phyloP scores from a whole-genome alignment of 2,329 filamentous ascomycete species.

The Fusarium sp. region DNA sequence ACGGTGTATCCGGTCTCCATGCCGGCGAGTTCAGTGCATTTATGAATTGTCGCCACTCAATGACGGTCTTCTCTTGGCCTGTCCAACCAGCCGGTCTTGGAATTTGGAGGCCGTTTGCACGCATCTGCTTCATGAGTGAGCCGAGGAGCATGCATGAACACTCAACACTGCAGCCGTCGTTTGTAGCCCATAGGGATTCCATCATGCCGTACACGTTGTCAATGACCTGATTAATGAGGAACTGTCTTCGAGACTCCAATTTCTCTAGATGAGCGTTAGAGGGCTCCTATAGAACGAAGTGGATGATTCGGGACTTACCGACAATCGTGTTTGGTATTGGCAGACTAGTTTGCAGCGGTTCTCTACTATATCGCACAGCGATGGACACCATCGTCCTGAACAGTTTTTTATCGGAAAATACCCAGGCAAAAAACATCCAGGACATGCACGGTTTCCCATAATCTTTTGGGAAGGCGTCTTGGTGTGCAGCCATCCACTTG shows the following conservation, averaged over 20 bases:
- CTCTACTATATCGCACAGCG: neutral
- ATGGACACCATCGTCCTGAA: neutral
- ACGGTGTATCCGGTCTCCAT: neutral
- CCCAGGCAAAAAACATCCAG: neutral
- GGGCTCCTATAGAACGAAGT: neutral
- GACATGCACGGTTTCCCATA: neutral
- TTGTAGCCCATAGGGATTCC: neutral
- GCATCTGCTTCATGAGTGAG: conserved; percentile 5
- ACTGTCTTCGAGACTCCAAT: neutral
- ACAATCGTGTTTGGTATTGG: neutral
- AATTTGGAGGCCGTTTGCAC: neutral
- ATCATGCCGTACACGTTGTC: neutral
- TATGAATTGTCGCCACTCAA: neutral
- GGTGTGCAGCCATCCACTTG: conserved; percentile 6
- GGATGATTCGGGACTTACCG: neutral
- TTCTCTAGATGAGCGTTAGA: neutral
- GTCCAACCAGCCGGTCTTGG: neutral
- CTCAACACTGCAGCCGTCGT: conserved; percentile 1
- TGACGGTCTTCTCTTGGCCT: neutral
- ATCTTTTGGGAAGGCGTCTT: neutral
- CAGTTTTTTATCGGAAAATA: neutral
- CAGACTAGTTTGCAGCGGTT: neutral
- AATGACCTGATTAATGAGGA: neutral
- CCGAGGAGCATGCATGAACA: conserved; percentile 4
- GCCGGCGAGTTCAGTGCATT: neutral